phyloP scores from a whole-genome alignment of 345 rosid genomes.

The Eucalyptus curtisii region DNA sequence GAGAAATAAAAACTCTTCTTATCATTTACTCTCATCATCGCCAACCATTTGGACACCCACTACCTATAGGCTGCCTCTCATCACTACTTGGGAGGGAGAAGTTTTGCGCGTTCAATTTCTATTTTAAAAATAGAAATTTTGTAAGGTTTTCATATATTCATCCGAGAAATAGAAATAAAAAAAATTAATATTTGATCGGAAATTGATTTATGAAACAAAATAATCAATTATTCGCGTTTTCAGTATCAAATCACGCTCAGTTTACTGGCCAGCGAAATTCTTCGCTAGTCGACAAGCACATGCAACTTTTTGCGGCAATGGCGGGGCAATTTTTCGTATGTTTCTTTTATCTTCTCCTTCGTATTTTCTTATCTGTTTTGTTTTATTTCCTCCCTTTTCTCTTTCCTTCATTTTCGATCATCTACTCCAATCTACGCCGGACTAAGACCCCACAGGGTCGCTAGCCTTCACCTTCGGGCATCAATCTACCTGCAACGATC shows the following conservation, averaged over 20 bases:
- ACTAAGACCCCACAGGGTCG: neutral
- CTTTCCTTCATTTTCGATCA: neutral
- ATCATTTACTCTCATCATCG: accelerated
- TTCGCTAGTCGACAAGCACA: neutral
- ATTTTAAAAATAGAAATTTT: accelerated
- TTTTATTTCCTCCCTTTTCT: neutral
- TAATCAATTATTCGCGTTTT: no score
- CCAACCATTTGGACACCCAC: accelerated
- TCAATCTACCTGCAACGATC: no score
- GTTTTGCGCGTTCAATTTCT: accelerated
- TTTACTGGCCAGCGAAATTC: neutral
- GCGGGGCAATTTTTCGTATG: neutral
- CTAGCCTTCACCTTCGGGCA: no score
- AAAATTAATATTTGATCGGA: no score
- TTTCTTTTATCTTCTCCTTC: neutral
- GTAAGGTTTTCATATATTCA: accelerated
- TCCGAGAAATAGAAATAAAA: accelerated
- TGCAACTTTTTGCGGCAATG: neutral
- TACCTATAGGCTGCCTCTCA: accelerated
- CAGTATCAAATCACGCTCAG: neutral
- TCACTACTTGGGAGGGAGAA: accelerated
- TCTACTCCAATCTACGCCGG: neutral
- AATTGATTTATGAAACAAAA: no score
- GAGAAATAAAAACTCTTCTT: accelerated
- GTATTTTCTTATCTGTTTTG: neutral